Evolutionary conservation across 2,329 filamentous ascomycete genomes (phyloP).

Genomic region (Phoma sp.): DNA sequence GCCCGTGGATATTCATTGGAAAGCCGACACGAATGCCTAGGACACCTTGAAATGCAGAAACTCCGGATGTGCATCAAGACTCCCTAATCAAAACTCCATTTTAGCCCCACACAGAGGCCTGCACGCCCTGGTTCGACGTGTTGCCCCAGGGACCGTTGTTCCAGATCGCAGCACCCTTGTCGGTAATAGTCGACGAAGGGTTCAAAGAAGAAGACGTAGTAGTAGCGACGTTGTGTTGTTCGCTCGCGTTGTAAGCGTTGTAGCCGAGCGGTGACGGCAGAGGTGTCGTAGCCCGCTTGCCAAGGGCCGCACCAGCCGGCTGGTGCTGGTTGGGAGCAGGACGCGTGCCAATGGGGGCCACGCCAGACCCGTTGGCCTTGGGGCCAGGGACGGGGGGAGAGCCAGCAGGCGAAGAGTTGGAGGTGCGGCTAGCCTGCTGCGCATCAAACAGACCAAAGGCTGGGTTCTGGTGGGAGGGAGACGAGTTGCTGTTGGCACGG

Average conservation of each 20-base stretch:
- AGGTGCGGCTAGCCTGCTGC: constrained; percentile 77
- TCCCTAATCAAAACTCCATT: constrained; percentile 43
- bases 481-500: constrained; percentile 83
- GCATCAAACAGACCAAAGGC: constrained; percentile 57
- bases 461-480: constrained; percentile 69
- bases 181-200: constrained; percentile 55
- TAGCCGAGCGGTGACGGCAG: constrained; percentile 83
- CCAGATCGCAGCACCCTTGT: constrained; percentile 65
- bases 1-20: constrained; percentile 37
- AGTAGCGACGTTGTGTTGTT: constrained; percentile 54
- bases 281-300: constrained; percentile 87
- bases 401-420: constrained; percentile 82
- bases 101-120: constrained; percentile 94
- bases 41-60: constrained; percentile 53
- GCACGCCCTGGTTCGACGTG: constrained; percentile 72
- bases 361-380: constrained; percentile 66
- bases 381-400: constrained; percentile 76
- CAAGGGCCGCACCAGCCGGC: constrained; percentile 65
- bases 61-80: constrained; percentile 50
- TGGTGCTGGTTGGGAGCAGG: constrained; percentile 69
- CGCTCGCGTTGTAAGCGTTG: constrained; percentile 66
- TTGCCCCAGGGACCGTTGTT: constrained; percentile 86
- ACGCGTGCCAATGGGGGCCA: constrained; percentile 93
- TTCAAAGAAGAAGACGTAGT: constrained; percentile 66
- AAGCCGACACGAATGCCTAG: constrained; percentile 49